Percentiles rank a stretch among this genome's conserved stretches.
phyloP scores from a whole-genome alignment of 331 rosid genomes.

The Malus hybrid region DNA sequence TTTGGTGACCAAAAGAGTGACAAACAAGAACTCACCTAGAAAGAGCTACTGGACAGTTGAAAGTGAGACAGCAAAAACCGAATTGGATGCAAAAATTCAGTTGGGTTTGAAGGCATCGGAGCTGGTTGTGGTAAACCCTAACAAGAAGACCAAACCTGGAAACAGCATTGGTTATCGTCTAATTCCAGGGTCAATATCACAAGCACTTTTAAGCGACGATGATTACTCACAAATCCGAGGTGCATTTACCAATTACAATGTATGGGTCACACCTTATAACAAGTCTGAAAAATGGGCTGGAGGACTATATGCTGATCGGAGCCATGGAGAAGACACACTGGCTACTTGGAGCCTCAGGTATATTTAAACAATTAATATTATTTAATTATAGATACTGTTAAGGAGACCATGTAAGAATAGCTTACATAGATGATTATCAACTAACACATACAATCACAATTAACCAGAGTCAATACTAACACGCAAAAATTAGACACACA shows the following conservation, averaged over 20 bases:
- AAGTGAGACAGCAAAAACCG: conserved; percentile 10
- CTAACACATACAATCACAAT: too few species aligned
- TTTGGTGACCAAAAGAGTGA: conserved; percentile 22
- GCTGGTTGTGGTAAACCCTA: conserved; percentile 46
- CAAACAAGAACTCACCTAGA: conserved; percentile 1
- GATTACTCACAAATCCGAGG: conserved; percentile 64
- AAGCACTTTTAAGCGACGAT: conserved; percentile 34
- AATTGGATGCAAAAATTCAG: conserved; percentile 8
- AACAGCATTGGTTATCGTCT: conserved; percentile 54
- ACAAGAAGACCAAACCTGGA: conserved; percentile 42
- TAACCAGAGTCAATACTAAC: too few species aligned
- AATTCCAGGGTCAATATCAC: conserved; percentile 26
- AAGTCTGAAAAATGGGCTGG: conserved; percentile 71
- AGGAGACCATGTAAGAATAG: too few species aligned
- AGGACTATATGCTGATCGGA: conserved; percentile 47
- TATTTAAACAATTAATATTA: not conserved
- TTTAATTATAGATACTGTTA: too few species aligned
- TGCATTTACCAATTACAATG: conserved; percentile 45
- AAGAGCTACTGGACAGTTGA: conserved; percentile 24
- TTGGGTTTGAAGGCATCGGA: conserved; percentile 28
- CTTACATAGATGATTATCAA: too few species aligned
- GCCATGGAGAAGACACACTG: conserved; percentile 57
- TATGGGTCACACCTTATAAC: conserved; percentile 71
- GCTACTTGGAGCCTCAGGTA: conserved; percentile 44
- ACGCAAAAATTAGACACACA: too few species aligned